A percentile compares a stretch with the other conserved stretches of the same genome.
These are phyloP conservation scores for Ogataea pilisensis DNA, from an alignment of 805 yeast genomes.

Conservation along the genomic window DNA sequence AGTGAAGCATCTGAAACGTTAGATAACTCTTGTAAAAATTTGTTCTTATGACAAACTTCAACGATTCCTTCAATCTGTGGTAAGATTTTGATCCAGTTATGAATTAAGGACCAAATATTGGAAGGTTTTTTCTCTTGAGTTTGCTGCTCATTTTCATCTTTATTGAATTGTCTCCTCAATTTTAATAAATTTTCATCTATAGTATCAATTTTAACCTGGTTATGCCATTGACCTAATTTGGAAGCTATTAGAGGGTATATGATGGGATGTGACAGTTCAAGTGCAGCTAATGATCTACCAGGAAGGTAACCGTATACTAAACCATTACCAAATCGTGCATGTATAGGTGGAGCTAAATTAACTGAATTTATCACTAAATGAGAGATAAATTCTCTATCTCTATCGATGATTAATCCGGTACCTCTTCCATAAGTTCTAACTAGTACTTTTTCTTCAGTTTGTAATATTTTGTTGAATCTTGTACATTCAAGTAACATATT, in stretches of 20 bases:
- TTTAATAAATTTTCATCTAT: constrained; percentile 45
- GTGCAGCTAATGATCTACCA: constrained; percentile 56
- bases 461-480: constrained; percentile 13
- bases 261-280: constrained; percentile 44
- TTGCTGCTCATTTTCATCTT: background rate
- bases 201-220: constrained; percentile 38
- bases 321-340: constrained; percentile 68
- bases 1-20: constrained; percentile 10
- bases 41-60: constrained; percentile 34
- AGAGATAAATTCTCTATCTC: constrained; percentile 70
- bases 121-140: constrained; percentile 27
- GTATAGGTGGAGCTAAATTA: constrained; percentile 63
- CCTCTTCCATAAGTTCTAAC: constrained; percentile 75
- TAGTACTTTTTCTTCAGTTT: constrained; percentile 38
- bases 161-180: constrained; percentile 28
- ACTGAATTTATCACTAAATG: constrained; percentile 59
- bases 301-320: constrained; percentile 64
- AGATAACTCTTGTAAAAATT: constrained; percentile 19
- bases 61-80: constrained; percentile 45
- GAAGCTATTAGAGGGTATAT: constrained; percentile 59
- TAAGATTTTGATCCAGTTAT: constrained; percentile 58
- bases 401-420: constrained; percentile 64
- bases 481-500: constrained; percentile 53
- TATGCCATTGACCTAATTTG: constrained; percentile 70
- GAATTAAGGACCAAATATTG: constrained; percentile 56